phyloP scores from a whole-genome alignment of 1,139 yeast genomes.

The Debaryomyces robertsiae region DNA sequence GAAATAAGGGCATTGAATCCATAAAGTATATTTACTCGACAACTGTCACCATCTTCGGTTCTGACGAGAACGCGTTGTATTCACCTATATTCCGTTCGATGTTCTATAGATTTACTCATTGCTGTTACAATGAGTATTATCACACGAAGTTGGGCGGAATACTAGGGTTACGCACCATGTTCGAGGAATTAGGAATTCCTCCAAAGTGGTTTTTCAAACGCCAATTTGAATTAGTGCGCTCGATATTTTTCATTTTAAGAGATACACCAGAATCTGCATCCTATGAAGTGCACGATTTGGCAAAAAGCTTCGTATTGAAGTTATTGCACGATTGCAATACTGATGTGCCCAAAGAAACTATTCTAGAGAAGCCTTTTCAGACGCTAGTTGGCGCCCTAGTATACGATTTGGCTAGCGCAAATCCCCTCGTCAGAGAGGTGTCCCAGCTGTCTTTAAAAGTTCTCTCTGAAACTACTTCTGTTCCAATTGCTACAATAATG shows the following conservation, averaged over 20 bases:
- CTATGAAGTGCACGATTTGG: constrained; percentile 68
- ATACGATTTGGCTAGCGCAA: constrained; percentile 89
- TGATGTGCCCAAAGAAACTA: constrained; percentile 59
- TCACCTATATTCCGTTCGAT: constrained; percentile 77
- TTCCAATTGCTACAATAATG: constrained; percentile 73
- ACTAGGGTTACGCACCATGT: constrained; percentile 73
- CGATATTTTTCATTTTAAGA: constrained; percentile 84
- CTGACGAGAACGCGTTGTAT: constrained; percentile 61
- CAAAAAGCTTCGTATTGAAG: constrained; percentile 64
- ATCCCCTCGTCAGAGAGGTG: constrained; percentile 77
- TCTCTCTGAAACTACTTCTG: constrained; percentile 68
- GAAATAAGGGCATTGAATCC: constrained; percentile 70
- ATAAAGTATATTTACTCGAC: constrained; percentile 64
- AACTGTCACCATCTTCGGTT: constrained; percentile 68
- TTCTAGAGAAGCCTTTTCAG: constrained; percentile 73
- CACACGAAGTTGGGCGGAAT: constrained; percentile 89
- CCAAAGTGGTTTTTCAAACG: constrained; percentile 71
- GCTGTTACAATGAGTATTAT: constrained; percentile 88
- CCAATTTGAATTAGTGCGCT: constrained; percentile 83
- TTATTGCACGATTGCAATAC: constrained; percentile 67
- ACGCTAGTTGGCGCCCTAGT: constrained; percentile 85
- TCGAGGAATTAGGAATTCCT: constrained; percentile 69
- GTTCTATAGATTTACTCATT: constrained; percentile 82
- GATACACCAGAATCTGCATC: constrained; percentile 94
- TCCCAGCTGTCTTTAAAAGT: constrained; percentile 72